Conservation (phyloP, 768 basidiomycete genomes). For the Suillus bovinus region DNA sequence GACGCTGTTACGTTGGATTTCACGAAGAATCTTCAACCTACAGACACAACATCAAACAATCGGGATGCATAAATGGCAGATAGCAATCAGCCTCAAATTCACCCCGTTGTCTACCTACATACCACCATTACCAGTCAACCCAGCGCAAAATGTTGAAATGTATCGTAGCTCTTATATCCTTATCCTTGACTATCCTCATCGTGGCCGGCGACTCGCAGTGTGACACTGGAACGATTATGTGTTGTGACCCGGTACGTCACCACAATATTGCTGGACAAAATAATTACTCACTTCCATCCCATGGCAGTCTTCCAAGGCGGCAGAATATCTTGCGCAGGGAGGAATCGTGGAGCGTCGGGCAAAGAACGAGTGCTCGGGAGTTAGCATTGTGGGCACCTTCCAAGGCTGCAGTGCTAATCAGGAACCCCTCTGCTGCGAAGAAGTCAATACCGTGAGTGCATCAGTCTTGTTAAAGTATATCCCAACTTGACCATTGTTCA, state of each 20-base stretch:
- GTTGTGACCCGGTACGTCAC: constrained; percentile 15
- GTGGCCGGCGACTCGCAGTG: constrained; percentile 10
- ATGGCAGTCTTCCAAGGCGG: neutral
- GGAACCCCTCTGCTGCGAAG: constrained; percentile 39
- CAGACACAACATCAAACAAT: neutral
- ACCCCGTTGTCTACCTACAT: neutral
- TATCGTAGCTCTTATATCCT: constrained; percentile 5
- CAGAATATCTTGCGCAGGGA: constrained; percentile 8
- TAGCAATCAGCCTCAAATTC: neutral
- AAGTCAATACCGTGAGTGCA: constrained; percentile 37
- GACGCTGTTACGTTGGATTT: constrained; percentile 57
- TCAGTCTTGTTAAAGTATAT: neutral
- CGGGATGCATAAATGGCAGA: neutral
- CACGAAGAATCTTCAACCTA: neutral
- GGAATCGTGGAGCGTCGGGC: constrained; percentile 10
- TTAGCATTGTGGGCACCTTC: constrained; percentile 10
- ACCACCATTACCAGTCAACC: neutral
- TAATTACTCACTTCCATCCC: neutral
- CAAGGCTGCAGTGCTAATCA: constrained; percentile 20
- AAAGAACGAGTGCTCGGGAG: constrained; percentile 7
- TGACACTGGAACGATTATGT: constrained; percentile 14
- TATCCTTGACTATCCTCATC: constrained; percentile 3
- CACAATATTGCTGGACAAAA: neutral
- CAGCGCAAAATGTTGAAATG: neutral
- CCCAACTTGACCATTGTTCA: neutral